Conservation (phyloP, 768 basidiomycete species). For the Paxillus ammoniavirescens region DNA sequence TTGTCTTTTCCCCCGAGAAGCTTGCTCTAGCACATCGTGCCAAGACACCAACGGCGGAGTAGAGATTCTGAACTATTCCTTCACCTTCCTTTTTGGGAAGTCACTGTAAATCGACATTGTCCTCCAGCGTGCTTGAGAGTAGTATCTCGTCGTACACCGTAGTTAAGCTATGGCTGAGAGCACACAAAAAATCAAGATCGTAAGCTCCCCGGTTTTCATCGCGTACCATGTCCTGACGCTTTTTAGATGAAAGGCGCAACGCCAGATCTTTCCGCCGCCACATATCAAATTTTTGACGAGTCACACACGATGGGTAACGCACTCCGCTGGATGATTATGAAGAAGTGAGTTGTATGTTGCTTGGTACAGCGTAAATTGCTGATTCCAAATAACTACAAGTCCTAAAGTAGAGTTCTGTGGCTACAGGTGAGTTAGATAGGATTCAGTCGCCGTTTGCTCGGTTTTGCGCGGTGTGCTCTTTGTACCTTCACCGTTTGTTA, state of each 20-base stretch:
- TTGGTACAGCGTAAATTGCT: neutral
- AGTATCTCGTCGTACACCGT: neutral
- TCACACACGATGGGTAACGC: conserved; percentile 96
- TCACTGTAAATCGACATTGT: neutral
- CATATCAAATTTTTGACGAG: conserved; percentile 91
- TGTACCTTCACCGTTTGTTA: neutral
- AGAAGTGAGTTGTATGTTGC: conserved; percentile 65
- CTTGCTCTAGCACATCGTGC: neutral
- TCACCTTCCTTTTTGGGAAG: conserved; percentile 4
- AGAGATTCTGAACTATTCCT: too few relatives aligned
- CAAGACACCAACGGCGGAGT: neutral
- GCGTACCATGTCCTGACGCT: conserved; percentile 9
- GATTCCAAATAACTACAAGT: conserved; percentile 45
- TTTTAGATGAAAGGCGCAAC: conserved; percentile 81
- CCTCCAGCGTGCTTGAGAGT: neutral
- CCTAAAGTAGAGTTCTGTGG: conserved; percentile 98
- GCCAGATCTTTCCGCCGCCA: conserved; percentile 81
- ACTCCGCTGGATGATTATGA: conserved; percentile 98
- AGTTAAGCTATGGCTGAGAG: conserved; percentile 24
- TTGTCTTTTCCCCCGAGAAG: conserved; percentile 5
- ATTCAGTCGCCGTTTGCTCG: neutral
- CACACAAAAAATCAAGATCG: conserved; percentile 32
- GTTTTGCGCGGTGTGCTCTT: neutral
- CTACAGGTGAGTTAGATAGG: conserved; percentile 65
- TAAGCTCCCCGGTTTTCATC: conserved; percentile 11